Base-by-base conservation (phyloP, 129 eudicot species). In the Centaurea solstitialis region DNA sequence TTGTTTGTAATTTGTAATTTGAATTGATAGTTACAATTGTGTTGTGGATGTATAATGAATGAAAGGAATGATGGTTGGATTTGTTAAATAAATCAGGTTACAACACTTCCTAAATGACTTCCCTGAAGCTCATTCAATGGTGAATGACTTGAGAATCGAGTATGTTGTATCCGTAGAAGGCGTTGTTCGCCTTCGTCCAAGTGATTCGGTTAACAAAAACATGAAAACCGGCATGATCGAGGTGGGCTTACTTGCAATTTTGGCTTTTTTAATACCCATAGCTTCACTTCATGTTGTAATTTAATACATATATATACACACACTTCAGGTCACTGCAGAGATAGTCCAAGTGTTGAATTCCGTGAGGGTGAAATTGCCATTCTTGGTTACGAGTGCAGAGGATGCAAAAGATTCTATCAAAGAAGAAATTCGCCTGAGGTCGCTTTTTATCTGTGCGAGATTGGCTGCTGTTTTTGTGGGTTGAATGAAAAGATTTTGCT, bases 361-460 rank as follows among this genome's bases (percentile, higher is more conserved):
- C 6, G 99, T 93, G 86, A 91, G 41, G 67, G 76, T 83, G 24
- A 95, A 95, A 84, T 82, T 95, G 82, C 99, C 99, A 38, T 95
- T 95, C 79, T 86, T 95, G 92, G 91, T 95, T 81, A 93, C 99
- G 24, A 91, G 95, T 75, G 81, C 93, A 41, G 98, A 95, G 7
- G 95, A 91, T 74, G 98, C 94, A 30, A 91, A 89, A 79, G 97
- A 95, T 76, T 72, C 88, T 26, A 76, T 80, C 18, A 95, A 95
- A 82, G 99, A 95, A 86, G 99, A 95, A 78, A 93, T 91, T 61
- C 93, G 99, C 38, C 79, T 95, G 82, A 91, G 98, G 99, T 94
- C 83, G 73, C 59, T 21, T 37, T 26, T 22, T n/a, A n/a, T n/a
- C n/a, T n/a, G n/a, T n/a, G n/a, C n/a, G n/a, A n/a, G n/a, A n/a